phyloP scores from a whole-genome alignment of 2,329 filamentous ascomycete species.

The Triangularia setosa region DNA sequence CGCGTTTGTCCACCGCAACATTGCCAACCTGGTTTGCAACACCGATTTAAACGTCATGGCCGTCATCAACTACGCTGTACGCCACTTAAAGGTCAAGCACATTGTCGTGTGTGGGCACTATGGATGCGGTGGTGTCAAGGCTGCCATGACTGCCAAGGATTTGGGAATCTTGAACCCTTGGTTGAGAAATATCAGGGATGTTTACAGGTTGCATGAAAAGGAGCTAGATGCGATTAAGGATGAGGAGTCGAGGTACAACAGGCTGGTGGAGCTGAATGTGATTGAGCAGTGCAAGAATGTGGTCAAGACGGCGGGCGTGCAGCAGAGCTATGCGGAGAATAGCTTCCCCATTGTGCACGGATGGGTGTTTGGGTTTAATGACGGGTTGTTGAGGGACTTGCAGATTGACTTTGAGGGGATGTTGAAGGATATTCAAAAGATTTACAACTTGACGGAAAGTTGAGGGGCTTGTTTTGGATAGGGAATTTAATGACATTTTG shows the following conservation, averaged over 20 bases:
- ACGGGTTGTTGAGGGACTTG: conserved; percentile 61
- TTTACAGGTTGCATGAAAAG: conserved; percentile 66
- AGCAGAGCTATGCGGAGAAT: conserved; percentile 63
- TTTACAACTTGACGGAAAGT: conserved; percentile 48
- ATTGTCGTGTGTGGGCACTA: conserved; percentile 78
- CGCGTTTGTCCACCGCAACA: conserved; percentile 92
- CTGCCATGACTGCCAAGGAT: conserved; percentile 68
- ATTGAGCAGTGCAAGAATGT: conserved; percentile 72
- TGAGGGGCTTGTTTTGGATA: neutral
- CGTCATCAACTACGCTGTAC: conserved; percentile 84
- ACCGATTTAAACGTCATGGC: conserved; percentile 75
- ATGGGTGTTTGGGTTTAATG: conserved; percentile 68
- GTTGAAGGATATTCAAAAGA: conserved; percentile 54
- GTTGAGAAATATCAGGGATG: conserved; percentile 70
- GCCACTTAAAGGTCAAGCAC: conserved; percentile 75
- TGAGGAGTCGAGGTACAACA: conserved; percentile 58
- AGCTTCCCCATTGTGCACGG: conserved; percentile 67
- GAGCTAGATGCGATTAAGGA: conserved; percentile 63
- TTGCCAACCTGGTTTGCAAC: conserved; percentile 80
- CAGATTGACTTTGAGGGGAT: conserved; percentile 52
- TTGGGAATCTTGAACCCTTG: conserved; percentile 69
- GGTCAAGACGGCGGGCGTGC: conserved; percentile 75
- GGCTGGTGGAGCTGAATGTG: conserved; percentile 81
- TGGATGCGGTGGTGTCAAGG: conserved; percentile 72
- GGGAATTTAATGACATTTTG: neutral